These are phyloP conservation scores for Torulaspora microellipsoides DNA, from an alignment of 805 yeast genomes.

Conservation along the genomic window DNA sequence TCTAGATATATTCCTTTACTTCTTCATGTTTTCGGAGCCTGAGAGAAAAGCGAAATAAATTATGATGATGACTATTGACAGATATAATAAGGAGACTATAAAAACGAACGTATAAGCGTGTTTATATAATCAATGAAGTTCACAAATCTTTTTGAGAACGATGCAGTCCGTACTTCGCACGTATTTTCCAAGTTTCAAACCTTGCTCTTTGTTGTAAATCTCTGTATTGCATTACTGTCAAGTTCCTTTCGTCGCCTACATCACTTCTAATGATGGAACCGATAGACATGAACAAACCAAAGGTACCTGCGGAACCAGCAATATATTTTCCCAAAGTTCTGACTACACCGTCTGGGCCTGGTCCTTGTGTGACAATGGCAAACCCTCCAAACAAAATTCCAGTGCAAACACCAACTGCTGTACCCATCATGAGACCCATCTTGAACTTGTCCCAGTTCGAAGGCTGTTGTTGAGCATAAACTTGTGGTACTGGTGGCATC, in stretches of 20 bases:
- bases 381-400: slow-evolving; percentile 94
- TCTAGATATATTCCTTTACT: too few species aligned
- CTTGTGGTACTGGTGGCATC: slow-evolving; percentile 69
- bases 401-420: slow-evolving; percentile 76
- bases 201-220: slow-evolving; percentile 31
- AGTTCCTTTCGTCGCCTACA: slow-evolving; percentile 26
- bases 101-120: background rate
- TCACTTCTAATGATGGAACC: slow-evolving; percentile 91
- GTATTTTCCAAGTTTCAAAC: slow-evolving; percentile 31
- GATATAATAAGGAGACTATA: slow-evolving; percentile 6
- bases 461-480: slow-evolving; percentile 59
- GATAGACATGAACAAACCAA: slow-evolving; percentile 93
- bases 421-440: slow-evolving; percentile 98
- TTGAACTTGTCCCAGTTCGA: slow-evolving; percentile 94
- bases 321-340: slow-evolving; percentile 95
- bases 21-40: too few species aligned
- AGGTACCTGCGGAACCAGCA: slow-evolving; percentile 93
- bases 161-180: slow-evolving; percentile 21
- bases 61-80: slow-evolving; percentile 12
- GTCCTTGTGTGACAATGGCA: slow-evolving; percentile 85
- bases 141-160: slow-evolving; percentile 9
- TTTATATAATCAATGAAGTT: background rate
- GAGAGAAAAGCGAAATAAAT: too few species aligned
- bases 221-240: slow-evolving; percentile 11
- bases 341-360: slow-evolving; percentile 98